Base-by-base conservation (phyloP, 805 yeast species). In the Metschnikowia kunwiensis region DNA sequence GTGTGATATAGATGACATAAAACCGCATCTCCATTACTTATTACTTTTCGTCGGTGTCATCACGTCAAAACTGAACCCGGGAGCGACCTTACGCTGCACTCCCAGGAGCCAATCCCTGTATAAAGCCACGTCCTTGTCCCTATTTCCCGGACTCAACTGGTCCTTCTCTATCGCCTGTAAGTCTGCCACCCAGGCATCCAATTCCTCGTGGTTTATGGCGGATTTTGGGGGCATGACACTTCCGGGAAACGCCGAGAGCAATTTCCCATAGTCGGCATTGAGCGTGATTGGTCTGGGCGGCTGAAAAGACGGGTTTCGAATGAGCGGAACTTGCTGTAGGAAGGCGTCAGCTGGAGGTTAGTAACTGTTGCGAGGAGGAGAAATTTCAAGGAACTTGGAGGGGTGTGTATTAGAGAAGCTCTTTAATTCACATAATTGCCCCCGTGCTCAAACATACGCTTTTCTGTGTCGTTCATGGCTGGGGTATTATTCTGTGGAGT, bases 271-370 rank as follows among this genome's bases (percentile, higher is more conserved):
- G 43, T 70, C 70, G 21, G 68, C 55, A 24, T 79, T 75, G 24
- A 78, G 60, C 5, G 76, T 68, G 10, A 78, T 68, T 0, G 82
- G 73, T 40, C 67, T 72, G 12, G 84, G 82, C 1, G 79, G 75
- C 37, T 65, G 70, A 43, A 58, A 68, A 17, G 60, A 58, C 3
- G 79, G 82, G 38, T 78, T 75, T 24, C 71, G 61, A 11, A 75
- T 69, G 25, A 78, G 63, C 0, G 84, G 83, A 0, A 78, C 70
- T 42, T 77, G 78, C 23, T 70, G 61, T 5, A 77, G 60, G 10
- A 72, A 42, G 0, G 74, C 66, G 43, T 76, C 77, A 17, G 71
- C 77, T 72, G 25, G 13, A 6, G 23, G 34, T 42, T 34, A 42
- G 42, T 30, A 6, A 5, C 8, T 17, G 44, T 14, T 22, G 26